Percentiles rank a stretch among this genome's conserved stretches.
phyloP scores from a whole-genome alignment of 345 rosid genomes.

The thale cress (Arabidopsis thaliana) region DNA sequence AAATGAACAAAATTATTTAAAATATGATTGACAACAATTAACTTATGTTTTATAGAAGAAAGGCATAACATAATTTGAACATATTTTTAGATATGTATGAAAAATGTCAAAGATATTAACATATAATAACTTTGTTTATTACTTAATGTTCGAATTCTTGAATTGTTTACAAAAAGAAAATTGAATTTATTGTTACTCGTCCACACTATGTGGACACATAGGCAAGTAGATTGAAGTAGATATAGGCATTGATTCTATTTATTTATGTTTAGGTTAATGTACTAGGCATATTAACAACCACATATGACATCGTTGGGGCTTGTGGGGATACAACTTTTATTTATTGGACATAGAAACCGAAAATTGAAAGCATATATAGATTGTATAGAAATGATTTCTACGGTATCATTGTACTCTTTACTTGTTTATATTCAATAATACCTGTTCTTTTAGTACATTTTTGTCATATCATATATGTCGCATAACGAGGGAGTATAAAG shows the following conservation, averaged over 20 bases:
- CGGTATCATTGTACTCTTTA: conserved; percentile 23
- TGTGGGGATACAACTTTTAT: neutral
- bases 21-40: too few species aligned
- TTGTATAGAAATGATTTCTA: conserved; percentile 5
- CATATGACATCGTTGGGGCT: conserved; percentile 17
- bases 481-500: conserved; percentile 38
- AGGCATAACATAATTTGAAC: too few species aligned
- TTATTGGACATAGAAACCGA: neutral
- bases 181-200: conserved; percentile 24
- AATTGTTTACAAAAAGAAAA: conserved; percentile 1
- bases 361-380: conserved; percentile 1
- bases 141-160: neutral
- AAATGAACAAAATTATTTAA: too few species aligned
- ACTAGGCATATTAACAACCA: conserved; percentile 41
- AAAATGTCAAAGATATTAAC: too few species aligned
- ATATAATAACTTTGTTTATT: neutral
- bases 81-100: too few species aligned
- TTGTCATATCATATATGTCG: conserved; percentile 44
- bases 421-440: conserved; percentile 34
- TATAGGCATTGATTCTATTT: conserved; percentile 27
- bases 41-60: too few species aligned
- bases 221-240: conserved; percentile 37
- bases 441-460: conserved; percentile 27
- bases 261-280: conserved; percentile 19
- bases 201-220: conserved; percentile 24